phyloP scores from a whole-genome alignment of 371 early-diverging fungal genomes.

The Syncephalastrum monosporum region DNA sequence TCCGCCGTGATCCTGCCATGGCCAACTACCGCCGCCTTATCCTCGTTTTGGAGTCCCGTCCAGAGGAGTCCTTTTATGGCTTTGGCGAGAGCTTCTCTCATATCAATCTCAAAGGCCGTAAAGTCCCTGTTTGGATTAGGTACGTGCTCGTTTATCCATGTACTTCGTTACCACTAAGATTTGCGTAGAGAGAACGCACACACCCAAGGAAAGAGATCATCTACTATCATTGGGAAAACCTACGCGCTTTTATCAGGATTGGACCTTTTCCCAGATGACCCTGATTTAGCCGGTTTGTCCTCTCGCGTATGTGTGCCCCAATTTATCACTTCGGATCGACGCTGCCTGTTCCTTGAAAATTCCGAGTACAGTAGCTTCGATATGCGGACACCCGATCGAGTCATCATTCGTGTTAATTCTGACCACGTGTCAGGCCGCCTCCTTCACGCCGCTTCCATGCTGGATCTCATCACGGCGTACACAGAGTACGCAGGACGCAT shows the following conservation, averaged over 20 bases:
- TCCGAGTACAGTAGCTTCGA: conserved; percentile 53
- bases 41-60: conserved; percentile 25
- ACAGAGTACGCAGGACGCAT: conserved; percentile 49
- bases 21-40: conserved; percentile 26
- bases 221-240: too few species aligned
- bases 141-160: background rate
- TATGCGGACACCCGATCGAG: conserved; percentile 36
- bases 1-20: conserved; percentile 28
- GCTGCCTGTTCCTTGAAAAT: conserved; percentile 49
- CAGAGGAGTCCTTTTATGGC: conserved; percentile 47
- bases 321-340: conserved; percentile 45
- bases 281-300: background rate
- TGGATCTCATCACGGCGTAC: conserved; percentile 47
- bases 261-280: too few species aligned
- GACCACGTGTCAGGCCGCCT: conserved; percentile 35
- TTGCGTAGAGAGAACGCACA: conserved; percentile 4
- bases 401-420: conserved; percentile 36
- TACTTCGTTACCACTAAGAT: background rate
- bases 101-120: conserved; percentile 45
- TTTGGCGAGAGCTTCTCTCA: conserved; percentile 48
- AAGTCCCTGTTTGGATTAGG: conserved; percentile 41
- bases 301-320: conserved; percentile 52
- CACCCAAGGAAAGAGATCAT: background rate
- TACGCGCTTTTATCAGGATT: too few species aligned
- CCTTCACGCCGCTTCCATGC: conserved; percentile 41